Base-by-base conservation (phyloP, 2,329 filamentous ascomycete species). In the Blumeriella jaapii region DNA sequence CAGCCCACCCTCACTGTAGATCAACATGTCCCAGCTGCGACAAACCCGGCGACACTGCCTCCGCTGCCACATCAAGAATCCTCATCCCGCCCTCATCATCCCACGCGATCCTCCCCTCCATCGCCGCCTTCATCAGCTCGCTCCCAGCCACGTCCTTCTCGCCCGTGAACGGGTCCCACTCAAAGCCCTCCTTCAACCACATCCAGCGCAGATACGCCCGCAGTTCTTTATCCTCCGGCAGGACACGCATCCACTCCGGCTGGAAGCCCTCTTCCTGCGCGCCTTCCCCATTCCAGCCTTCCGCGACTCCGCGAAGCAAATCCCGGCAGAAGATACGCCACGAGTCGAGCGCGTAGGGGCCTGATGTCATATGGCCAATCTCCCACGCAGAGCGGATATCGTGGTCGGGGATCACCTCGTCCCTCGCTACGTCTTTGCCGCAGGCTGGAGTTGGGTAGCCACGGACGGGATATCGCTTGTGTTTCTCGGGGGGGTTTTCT, bases 251-350 rank as follows among this genome's bases (percentile, higher is more conserved):
- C 87, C 87, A 95, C 58, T 95, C 87, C 0, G 85, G 83, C 49
- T 85, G 77, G 53, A 87, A 85, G 10, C 64, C 62, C 7, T 50
- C 29, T 18, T 54, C 52, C n/a, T n/a, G n/a, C 41, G 51, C 60
- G 42, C 46, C 70, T 54, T 59, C 63, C 1, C 80, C 81, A 49
- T 74, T 77, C 71, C 78, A 84, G 44, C 78, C 72, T 7, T 60
- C 55, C 1, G 78, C 74, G 12, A 76, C 57, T 0, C 75, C 78
- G 6, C 86, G 69, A 15, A 93, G 57, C 19, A 69, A 65, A 55
- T 95, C 87, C 2, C 87, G 74, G 55, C 85, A 94, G 58, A 95
- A 95, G 44, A 95, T 94, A 3, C 87, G 74, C 82, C 85, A 95
- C 52, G 81, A 87, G 57, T 95, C 87, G 31, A 89, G 64, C 0